Conservation (phyloP, 805 yeast species). For the Danielia oregonensis region DNA sequence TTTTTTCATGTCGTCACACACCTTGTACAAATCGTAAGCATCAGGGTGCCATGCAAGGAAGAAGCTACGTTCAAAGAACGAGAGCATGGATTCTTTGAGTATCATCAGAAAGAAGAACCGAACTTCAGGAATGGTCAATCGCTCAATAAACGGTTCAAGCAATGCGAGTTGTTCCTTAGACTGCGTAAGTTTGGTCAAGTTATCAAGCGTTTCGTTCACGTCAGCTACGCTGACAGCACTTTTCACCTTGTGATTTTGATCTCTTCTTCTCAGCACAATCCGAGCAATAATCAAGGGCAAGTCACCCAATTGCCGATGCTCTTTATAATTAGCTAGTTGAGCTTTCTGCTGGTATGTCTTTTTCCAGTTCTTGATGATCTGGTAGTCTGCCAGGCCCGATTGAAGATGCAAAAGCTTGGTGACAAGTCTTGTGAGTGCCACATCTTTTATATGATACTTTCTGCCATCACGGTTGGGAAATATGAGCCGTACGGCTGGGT, state of each 20-base stretch:
- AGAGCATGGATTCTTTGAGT: constrained; percentile 56
- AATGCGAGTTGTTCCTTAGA: constrained; percentile 39
- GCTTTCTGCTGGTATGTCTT: constrained; percentile 31
- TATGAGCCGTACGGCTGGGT: constrained; percentile 60
- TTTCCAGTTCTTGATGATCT: constrained; percentile 35
- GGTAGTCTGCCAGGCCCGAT: constrained; percentile 57
- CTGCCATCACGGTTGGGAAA: constrained; percentile 64
- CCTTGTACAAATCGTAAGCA: constrained; percentile 59
- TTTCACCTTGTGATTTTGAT: constrained; percentile 33
- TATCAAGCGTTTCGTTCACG: constrained; percentile 29
- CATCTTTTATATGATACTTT: constrained; percentile 61
- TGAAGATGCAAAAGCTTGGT: constrained; percentile 55
- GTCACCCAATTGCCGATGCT: constrained; percentile 27
- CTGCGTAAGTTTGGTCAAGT: constrained; percentile 21
- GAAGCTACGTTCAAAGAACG: constrained; percentile 56
- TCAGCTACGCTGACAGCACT: constrained; percentile 23
- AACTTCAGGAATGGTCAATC: constrained; percentile 59
- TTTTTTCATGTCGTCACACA: constrained; percentile 59
- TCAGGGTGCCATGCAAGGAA: constrained; percentile 74
- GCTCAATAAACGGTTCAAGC: constrained; percentile 47
- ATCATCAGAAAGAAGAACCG: constrained; percentile 67
- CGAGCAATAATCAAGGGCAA: constrained; percentile 47
- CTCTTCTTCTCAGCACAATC: constrained; percentile 52
- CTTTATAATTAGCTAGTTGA: constrained; percentile 40
- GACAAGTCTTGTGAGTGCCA: constrained; percentile 46